Conservation (phyloP, 257 asterid species). For the Capsicum chinense region DNA sequence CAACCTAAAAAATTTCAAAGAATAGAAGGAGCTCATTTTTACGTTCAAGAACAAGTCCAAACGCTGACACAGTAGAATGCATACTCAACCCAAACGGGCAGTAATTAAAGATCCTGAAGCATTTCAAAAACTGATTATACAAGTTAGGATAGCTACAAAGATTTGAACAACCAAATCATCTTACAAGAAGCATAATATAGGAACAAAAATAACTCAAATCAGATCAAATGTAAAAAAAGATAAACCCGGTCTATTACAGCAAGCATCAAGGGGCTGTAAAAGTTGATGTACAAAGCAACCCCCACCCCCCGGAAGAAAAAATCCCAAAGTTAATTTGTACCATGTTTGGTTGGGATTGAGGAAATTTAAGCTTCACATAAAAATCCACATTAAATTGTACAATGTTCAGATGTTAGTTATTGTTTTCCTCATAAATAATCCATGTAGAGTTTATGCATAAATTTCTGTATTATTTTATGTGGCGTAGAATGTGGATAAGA, state of each 20-base stretch:
- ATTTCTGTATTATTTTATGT: too few species aligned
- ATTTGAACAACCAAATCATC: conserved; percentile 7
- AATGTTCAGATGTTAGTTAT: neutral
- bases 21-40: conserved; percentile 30
- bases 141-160: conserved; percentile 6
- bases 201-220: neutral
- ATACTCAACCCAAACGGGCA: neutral
- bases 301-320: neutral
- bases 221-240: neutral
- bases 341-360: neutral
- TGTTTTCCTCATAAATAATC: neutral
- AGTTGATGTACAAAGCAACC: neutral
- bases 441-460: too few species aligned
- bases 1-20: conserved; percentile 50
- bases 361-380: neutral
- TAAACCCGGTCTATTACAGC: neutral
- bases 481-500: too few species aligned
- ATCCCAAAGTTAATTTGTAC: neutral
- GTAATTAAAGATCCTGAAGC: conserved; percentile 8
- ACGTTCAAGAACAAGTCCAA: conserved; percentile 33
- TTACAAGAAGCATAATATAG: neutral
- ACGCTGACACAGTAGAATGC: neutral
- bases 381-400: neutral
- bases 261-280: neutral
- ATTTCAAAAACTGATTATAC: neutral